These are phyloP conservation scores for Pythium myriotylum DNA, from an alignment of 352 stramenopile species.

Conservation along the genomic window DNA sequence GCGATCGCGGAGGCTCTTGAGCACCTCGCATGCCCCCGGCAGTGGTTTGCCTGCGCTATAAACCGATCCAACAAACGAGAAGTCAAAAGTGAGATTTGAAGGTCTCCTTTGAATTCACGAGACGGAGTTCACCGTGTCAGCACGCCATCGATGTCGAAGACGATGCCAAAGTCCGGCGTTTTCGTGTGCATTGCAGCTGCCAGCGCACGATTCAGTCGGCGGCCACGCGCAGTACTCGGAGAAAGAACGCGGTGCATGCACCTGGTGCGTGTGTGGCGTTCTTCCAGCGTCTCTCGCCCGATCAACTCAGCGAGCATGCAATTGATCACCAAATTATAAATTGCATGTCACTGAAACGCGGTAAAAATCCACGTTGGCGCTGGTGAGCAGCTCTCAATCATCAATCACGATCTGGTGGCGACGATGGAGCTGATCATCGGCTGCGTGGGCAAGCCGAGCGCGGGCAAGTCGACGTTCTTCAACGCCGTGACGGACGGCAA, in stretches of 20 bases:
- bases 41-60: conserved; percentile 67
- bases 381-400: too few species aligned
- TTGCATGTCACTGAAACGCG: too few species aligned
- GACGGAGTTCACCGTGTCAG: conserved; percentile 60
- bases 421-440: conserved; percentile 86
- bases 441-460: conserved; percentile 89
- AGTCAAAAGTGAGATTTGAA: not conserved
- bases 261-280: too few species aligned
- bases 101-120: too few species aligned
- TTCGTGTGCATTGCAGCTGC: not conserved
- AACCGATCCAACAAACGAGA: too few species aligned
- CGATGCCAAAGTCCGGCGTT: conserved; percentile 64
- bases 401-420: too few species aligned
- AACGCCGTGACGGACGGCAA: conserved; percentile 90
- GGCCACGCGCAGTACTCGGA: too few species aligned
- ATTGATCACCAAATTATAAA: too few species aligned
- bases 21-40: conserved; percentile 57
- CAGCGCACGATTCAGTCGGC: not conserved
- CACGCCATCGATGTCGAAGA: conserved; percentile 91
- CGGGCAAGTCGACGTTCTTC: conserved; percentile 91
- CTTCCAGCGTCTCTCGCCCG: too few species aligned
- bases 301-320: too few species aligned
- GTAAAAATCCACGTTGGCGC: too few species aligned
- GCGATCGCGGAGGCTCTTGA: conserved; percentile 55
- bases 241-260: too few species aligned